Evolutionary conservation across 257 asterid genomes (phyloP), one percentile per base, ranked within the genome.

Genomic region (Petrea volubilis): DNA sequence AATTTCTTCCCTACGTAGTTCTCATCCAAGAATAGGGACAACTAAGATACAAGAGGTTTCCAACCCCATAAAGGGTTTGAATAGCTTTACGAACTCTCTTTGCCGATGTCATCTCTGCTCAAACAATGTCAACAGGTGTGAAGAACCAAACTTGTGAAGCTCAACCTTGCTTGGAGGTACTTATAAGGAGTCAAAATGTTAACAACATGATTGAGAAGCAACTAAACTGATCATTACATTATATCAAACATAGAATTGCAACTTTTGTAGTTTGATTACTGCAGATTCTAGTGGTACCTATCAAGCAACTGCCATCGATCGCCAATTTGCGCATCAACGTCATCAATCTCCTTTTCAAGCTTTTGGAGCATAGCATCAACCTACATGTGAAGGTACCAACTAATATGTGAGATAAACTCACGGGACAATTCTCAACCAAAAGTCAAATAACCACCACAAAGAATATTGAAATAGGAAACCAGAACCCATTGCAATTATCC

Each of bases 311-410:
- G 85, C 98, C 97, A 95, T 58, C 85, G 82, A 44, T 95, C 89
- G 21, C 98, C 99, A 77, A 95, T 95, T 81, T 88, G 87, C 4
- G 92, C 94, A 85, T 95, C 98, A 68, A 95, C 99, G 6, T 88
- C 94, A 81, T 95, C 98, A 59, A 95, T 95, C 76, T 95, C 98
- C 82, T 92, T 90, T 79, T 95, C 99, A 77, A 95, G 96, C 75
- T 90, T 95, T 41, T 95, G 97, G 60, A 95, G 96, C 98, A 95
- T 95, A 51, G 88, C 89, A 82, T 92, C 99, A 79, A 95, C 98
- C 98, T 95, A 78, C 68, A 60, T 47, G 49, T 60, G 71, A 67
- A 74, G 71, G 70, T 28, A 56, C 65, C 71, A 74, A 46, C 66
- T 52, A 69, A 60, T 56, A 66, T 62, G 67, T 65, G 34, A 72